Conservation (phyloP, 1,139 yeast species). For the Spathaspora sp. region DNA sequence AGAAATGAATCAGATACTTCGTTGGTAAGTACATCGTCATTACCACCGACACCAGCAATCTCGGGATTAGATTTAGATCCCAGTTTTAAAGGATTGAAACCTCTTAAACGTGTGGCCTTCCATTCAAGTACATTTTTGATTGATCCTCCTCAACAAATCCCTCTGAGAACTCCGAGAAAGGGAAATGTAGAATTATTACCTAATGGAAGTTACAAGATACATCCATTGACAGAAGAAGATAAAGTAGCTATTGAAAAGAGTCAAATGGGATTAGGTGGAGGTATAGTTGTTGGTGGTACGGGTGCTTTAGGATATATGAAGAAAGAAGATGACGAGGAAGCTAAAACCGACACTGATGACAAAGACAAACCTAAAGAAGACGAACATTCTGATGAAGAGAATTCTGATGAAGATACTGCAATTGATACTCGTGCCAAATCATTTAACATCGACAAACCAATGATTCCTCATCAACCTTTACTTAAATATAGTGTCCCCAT, state of each 20-base stretch:
- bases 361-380: constrained; percentile 5
- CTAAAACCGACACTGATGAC: constrained; percentile 1
- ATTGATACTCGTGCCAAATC: constrained; percentile 42
- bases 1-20: constrained; percentile 10
- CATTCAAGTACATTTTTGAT: constrained; percentile 70
- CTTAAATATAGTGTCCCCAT: constrained; percentile 35
- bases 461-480: constrained; percentile 27
- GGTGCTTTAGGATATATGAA: constrained; percentile 53
- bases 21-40: constrained; percentile 8
- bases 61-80: constrained; percentile 17
- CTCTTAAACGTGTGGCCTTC: constrained; percentile 69
- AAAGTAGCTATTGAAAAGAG: constrained; percentile 44
- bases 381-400: constrained; percentile 14
- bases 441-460: constrained; percentile 50
- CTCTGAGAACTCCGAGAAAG: constrained; percentile 61
- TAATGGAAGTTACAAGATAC: constrained; percentile 60
- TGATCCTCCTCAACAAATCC: constrained; percentile 73
- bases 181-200: constrained; percentile 68
- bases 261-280: constrained; percentile 58
- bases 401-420: constrained; percentile 37
- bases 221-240: constrained; percentile 64
- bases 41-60: constrained; percentile 6
- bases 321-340: constrained; percentile 16
- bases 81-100: constrained; percentile 29
- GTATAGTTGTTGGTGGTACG: constrained; percentile 78